These are phyloP conservation scores for Hymenoscyphus infarciens DNA, from an alignment of 2,329 filamentous ascomycete species.

Conservation along the genomic window DNA sequence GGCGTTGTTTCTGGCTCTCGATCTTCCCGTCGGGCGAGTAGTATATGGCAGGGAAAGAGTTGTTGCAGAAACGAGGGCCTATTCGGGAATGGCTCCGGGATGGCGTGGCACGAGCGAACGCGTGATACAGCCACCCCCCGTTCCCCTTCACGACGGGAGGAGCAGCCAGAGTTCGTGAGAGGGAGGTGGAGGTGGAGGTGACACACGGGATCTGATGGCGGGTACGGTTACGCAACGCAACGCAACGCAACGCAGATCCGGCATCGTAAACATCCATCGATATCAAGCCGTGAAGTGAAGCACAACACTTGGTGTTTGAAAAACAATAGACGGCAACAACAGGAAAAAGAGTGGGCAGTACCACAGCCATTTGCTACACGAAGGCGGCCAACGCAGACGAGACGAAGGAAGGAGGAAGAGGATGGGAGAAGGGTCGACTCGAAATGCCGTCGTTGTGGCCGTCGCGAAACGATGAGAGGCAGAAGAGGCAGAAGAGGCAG, in stretches of 20 bases:
- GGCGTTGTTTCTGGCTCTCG: background rate
- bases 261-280: background rate
- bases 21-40: background rate
- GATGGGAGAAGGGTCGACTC: background rate
- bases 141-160: background rate
- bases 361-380: slow-evolving; percentile 10
- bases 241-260: background rate
- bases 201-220: slow-evolving; percentile 12
- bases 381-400: slow-evolving; percentile 11
- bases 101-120: background rate
- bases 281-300: background rate
- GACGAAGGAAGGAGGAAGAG: background rate
- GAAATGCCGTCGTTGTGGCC: background rate
- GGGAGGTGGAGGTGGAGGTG: slow-evolving; percentile 7
- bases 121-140: background rate
- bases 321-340: slow-evolving; percentile 1
- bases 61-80: background rate
- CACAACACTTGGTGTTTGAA: slow-evolving; percentile 7
- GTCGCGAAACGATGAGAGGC: background rate
- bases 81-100: background rate
- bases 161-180: background rate
- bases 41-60: background rate
- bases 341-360: slow-evolving; percentile 12
- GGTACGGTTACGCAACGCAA: slow-evolving; percentile 7
- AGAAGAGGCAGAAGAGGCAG: background rate